Percentiles rank a stretch among this genome's conserved stretches.
These are phyloP conservation scores for Penicillium olsonii DNA, from an alignment of 2,329 filamentous ascomycete genomes.

Conservation along the genomic window DNA sequence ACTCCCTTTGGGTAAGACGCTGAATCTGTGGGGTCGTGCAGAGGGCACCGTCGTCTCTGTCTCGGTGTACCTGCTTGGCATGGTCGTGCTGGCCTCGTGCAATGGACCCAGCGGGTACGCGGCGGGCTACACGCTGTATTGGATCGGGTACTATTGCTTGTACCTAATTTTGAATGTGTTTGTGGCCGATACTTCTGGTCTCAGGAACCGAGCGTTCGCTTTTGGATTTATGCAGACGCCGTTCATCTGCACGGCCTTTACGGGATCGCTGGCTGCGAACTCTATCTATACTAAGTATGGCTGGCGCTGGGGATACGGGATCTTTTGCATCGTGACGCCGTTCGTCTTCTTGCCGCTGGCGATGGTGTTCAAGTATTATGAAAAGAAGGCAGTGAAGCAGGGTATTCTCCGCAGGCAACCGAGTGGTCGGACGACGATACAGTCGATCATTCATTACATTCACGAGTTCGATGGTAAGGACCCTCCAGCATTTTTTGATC, in stretches of 20 bases:
- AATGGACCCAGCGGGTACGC: conserved; percentile 63
- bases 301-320: conserved; percentile 66
- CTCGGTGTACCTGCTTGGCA: conserved; percentile 48
- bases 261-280: conserved; percentile 54
- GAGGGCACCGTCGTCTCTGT: conserved; percentile 59
- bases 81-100: conserved; percentile 65
- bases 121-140: conserved; percentile 64
- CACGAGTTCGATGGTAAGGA: conserved; percentile 63
- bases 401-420: conserved; percentile 52
- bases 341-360: conserved; percentile 58
- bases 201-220: conserved; percentile 62
- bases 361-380: conserved; percentile 56
- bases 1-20: conserved; percentile 63
- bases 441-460: conserved; percentile 57
- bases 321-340: conserved; percentile 62
- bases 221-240: conserved; percentile 62
- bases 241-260: conserved; percentile 62
- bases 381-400: conserved; percentile 57
- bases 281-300: conserved; percentile 52
- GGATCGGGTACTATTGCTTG: conserved; percentile 59
- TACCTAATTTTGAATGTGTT: conserved; percentile 60
- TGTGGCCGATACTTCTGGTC: conserved; percentile 62
- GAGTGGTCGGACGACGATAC: conserved; percentile 48
- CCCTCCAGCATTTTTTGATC: conserved; percentile 40
- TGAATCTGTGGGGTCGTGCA: conserved; percentile 64